Conservation (phyloP, 495 filamentous ascomycete genomes). For the Stereocaulon alpinum region DNA sequence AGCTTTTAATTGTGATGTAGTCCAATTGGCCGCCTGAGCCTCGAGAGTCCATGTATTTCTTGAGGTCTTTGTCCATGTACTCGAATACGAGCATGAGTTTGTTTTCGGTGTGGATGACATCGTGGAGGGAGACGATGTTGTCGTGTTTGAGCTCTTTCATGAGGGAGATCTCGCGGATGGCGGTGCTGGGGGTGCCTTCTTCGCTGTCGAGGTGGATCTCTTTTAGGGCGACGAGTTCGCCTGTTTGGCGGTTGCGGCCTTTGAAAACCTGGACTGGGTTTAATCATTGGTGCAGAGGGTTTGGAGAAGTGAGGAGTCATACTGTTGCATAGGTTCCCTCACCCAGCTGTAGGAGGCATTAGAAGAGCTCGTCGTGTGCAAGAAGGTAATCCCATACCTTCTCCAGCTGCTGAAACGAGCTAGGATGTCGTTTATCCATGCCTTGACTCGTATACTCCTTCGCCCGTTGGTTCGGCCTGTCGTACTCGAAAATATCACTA, state of each 20-base stretch:
- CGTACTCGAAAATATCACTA: constrained; percentile 8
- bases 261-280: constrained; percentile 71
- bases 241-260: constrained; percentile 89
- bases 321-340: constrained; percentile 99
- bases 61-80: constrained; percentile 97
- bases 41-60: constrained; percentile 95
- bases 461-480: background rate
- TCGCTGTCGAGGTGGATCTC: constrained; percentile 99
- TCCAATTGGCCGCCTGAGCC: constrained; percentile 76
- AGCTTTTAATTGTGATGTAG: constrained; percentile 82
- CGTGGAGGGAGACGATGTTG: constrained; percentile 93
- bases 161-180: constrained; percentile 94
- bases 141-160: constrained; percentile 99
- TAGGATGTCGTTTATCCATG: constrained; percentile 86
- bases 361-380: constrained; percentile 11
- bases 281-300: background rate
- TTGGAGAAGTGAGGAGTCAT: constrained; percentile 33
- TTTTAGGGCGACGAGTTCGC: constrained; percentile 93
- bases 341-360: constrained; percentile 50
- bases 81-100: constrained; percentile 99
- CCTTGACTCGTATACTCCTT: constrained; percentile 7
- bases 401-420: constrained; percentile 97
- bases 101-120: constrained; percentile 99
- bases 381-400: constrained; percentile 40
- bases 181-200: constrained; percentile 96